Base-by-base conservation (phyloP, 2,329 filamentous ascomycete species). In the Eutypa lata region DNA sequence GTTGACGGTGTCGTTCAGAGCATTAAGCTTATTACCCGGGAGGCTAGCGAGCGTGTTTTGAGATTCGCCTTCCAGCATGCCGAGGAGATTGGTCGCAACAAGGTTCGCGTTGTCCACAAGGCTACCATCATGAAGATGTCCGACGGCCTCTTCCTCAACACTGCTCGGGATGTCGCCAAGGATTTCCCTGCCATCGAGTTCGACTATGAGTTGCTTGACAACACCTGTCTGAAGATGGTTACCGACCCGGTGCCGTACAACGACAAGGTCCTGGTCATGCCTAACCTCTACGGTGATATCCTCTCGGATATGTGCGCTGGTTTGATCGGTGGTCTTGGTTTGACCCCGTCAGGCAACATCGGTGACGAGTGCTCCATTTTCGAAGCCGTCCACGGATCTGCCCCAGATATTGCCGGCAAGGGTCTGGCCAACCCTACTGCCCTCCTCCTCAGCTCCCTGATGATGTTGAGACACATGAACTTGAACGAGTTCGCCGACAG, bases 111-210 rank as follows among this genome's bases (percentile, higher is more conserved):
- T 55, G 92, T 97, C 60, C 94, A 99, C 89, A 99, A 99, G 86
- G 94, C 94, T 73, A 97, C 94, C 71, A 99, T 99, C 80, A 99
- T 99, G 94, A 99, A 99, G 87, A 96, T 97, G 90, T 93, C 89
- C 71, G 94, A 99, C 74, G 94, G 94, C 78, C 90, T 99, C 57
- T 99, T 99, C 87, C 84, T 99, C 65, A 89, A 83, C 75, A 91
- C 89, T 58, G 94, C 88, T 65, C 80, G 86, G 64, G 84, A 94
- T 57, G 85, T 99, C 63, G 82, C 91, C 74, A 96, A 96, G 85
- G 92, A 97, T 71, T 99, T 90, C 84, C 94, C 94, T 60, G 81
- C 87, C 65, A 90, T 99, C 68, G 90, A 97, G 78, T 97, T 99
- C 72, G 93, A 97, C 71, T 90, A 90, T 66, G 94, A 99, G 83